phyloP scores from a whole-genome alignment of 192 early-diverging fungal species.

The Jimgerdemannia flammicorona region DNA sequence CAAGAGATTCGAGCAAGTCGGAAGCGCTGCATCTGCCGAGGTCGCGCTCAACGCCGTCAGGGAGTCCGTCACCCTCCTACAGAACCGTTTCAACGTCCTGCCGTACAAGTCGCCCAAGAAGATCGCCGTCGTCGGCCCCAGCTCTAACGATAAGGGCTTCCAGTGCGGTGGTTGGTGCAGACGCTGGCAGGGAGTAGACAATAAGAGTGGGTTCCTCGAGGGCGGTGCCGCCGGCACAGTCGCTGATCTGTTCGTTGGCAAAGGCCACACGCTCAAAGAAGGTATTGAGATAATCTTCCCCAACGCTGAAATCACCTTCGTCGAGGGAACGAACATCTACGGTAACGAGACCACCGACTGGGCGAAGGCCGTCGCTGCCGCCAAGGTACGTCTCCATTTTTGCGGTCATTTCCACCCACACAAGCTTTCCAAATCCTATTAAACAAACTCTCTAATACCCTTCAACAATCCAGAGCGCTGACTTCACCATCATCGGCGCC shows the following conservation, averaged over 20 bases:
- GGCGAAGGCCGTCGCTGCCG: constrained; percentile 6
- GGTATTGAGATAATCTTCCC: constrained; percentile 29
- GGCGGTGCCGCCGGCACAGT: constrained; percentile 12
- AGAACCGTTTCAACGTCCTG: constrained; percentile 38
- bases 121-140: constrained; percentile 27
- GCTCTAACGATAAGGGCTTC: constrained; percentile 43
- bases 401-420: not conserved
- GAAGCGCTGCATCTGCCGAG: constrained; percentile 39
- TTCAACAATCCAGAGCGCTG: constrained; percentile 13
- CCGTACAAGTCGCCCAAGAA: constrained; percentile 15
- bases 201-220: constrained; percentile 31
- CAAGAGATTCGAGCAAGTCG: constrained; percentile 43
- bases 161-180: constrained; percentile 54
- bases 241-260: not conserved
- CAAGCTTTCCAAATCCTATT: not conserved
- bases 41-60: constrained; percentile 38
- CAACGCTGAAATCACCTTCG: constrained; percentile 20
- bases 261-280: constrained; percentile 29
- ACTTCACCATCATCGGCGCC: constrained; percentile 44
- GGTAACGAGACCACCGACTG: constrained; percentile 20
- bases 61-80: constrained; percentile 50
- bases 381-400: not conserved
- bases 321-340: constrained; percentile 41
- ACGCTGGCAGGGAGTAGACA: constrained; percentile 50
- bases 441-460: not conserved